Conservation (phyloP, 2,329 filamentous ascomycete species). For the Ceratocystis colombiana region DNA sequence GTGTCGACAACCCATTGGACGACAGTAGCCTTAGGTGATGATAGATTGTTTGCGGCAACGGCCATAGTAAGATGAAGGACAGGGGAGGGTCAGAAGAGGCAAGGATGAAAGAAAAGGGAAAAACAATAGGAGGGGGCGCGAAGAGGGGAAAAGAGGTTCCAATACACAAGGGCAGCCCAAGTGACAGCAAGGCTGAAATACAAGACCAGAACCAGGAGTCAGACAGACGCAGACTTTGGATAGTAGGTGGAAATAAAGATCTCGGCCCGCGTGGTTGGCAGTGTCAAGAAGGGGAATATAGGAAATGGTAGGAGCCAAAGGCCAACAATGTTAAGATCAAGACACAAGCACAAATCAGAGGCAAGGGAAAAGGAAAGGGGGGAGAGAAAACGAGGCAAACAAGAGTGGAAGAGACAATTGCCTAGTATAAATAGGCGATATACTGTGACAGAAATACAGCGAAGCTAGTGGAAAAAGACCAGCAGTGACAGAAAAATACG, state of each 20-base stretch:
- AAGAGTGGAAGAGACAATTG: not conserved
- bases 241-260: too few species aligned
- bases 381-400: not conserved
- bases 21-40: slow-evolving; percentile 28
- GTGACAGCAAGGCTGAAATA: too few species aligned
- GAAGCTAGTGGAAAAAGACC: not conserved
- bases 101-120: not conserved
- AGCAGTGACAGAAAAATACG: too few species aligned
- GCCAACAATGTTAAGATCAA: too few species aligned
- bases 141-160: not conserved
- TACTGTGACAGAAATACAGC: not conserved
- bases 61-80: not conserved
- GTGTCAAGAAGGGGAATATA: too few species aligned
- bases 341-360: too few species aligned
- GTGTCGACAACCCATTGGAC: slow-evolving; percentile 56
- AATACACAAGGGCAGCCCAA: too few species aligned
- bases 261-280: too few species aligned
- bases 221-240: too few species aligned
- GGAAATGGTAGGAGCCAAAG: too few species aligned
- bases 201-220: too few species aligned
- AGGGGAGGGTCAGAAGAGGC: not conserved
- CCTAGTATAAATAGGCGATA: not conserved
- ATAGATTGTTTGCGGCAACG: slow-evolving; percentile 21
- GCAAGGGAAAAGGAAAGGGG: not conserved
- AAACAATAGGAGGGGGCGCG: not conserved